Base-by-base conservation (phyloP, 176 grass and related monocot genomes). In the Musa acuminata region DNA sequence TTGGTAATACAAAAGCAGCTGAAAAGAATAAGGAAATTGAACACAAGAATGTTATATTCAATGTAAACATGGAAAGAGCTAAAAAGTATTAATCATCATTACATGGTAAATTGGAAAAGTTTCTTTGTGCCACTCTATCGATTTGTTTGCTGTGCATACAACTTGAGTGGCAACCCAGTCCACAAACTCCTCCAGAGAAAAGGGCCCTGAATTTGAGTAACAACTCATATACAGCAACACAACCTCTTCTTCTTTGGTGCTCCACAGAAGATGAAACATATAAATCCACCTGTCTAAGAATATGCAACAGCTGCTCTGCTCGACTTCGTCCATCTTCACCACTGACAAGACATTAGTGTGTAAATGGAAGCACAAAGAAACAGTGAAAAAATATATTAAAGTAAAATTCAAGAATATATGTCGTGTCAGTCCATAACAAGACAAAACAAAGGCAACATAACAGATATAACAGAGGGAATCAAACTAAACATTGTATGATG, bases 251-350 rank as follows among this genome's bases (percentile, higher is more conserved):
- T 72, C 94, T 86, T 86, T 97, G 94, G 74, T 93, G 90, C 75
- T 97, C 90, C 69, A 86, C 81, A 79, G 82, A 87, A 69, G 87
- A 93, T 49, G 90, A 93, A 79, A 89, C 87, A 80, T 85, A 93
- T 68, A 80, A 85, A 85, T 97, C 94, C 26, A 97, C 82, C 74
- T 97, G 87, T 86, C 90, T 93, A 81, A 97, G 94, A 88, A 93
- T 97, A 81, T 97, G 94, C 72, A 93, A 51, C 53, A 97, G 75
- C 74, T 97, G 94, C 77, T 97, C 94, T 82, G 90, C 94, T 84
- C 94, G 71, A 84, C 94, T 97, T 81, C 94, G 85, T 65, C 94
- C 94, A 87, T 93, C 94, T 91, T 97, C 94, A 78, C 94, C 94
- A 63, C 94, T 97, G 80, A 79, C 77, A 88, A 81, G 66, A 48